Percentiles rank a stretch among this genome's conserved stretches.
These are phyloP conservation scores for Paramyrothecium roridum DNA, from an alignment of 2,329 filamentous ascomycete genomes.

Conservation along the genomic window DNA sequence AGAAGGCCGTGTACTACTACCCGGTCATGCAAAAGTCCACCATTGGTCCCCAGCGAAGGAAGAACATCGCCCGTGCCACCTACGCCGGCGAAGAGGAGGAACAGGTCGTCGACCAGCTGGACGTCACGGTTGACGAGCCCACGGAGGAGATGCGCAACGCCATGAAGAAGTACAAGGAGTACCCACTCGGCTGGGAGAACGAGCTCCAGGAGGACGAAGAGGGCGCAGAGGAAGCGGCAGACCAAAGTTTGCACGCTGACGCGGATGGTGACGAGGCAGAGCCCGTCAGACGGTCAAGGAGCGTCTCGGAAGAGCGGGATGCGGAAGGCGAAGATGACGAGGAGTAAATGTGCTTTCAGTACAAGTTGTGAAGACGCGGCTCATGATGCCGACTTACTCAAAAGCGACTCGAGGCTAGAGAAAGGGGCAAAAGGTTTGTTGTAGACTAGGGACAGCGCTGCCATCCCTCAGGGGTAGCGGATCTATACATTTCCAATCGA, in stretches of 20 bases:
- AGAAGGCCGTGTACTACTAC: constrained; percentile 65
- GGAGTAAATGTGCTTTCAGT: constrained; percentile 6
- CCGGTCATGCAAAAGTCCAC: constrained; percentile 63
- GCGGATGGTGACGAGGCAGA: constrained; percentile 17
- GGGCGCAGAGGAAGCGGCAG: constrained; percentile 24
- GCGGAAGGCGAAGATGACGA: constrained; percentile 46
- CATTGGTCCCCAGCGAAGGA: constrained; percentile 60
- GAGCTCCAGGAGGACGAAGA: constrained; percentile 31
- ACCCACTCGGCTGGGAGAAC: constrained; percentile 48
- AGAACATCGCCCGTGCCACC: constrained; percentile 56
- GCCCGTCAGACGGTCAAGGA: constrained; percentile 18
- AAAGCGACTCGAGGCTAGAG: not conserved
- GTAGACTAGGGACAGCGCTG: not conserved
- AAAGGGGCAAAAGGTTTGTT: not conserved
- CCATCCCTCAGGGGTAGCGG: not conserved
- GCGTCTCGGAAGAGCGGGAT: constrained; percentile 31
- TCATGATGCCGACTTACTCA: not conserved
- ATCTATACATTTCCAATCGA: not conserved
- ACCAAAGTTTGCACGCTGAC: constrained; percentile 12
- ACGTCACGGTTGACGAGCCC: constrained; percentile 53
- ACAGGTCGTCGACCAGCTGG: constrained; percentile 52
- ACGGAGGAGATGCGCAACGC: constrained; percentile 49
- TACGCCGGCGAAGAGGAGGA: constrained; percentile 43
- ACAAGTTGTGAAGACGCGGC: not conserved
- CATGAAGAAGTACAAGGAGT: constrained; percentile 49